Percentiles rank a stretch among this genome's conserved stretches.
phyloP scores from a whole-genome alignment of 2,329 filamentous ascomycete species.

The Ceratocystis destructans region DNA sequence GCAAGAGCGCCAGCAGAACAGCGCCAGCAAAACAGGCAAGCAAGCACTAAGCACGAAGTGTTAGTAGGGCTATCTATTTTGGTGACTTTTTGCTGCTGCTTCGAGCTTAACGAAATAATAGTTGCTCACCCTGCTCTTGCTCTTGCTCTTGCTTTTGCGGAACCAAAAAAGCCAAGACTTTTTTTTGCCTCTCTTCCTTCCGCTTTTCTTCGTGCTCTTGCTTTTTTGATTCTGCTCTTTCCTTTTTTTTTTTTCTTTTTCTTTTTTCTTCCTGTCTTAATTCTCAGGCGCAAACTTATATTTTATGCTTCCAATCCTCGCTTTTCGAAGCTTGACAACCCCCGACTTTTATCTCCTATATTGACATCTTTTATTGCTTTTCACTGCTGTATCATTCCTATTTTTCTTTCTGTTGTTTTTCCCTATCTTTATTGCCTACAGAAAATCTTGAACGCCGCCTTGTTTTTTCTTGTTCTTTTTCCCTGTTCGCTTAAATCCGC shows the following conservation, averaged over 20 bases:
- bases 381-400: neutral
- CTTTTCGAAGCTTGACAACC: neutral
- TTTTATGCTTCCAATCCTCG: constrained; percentile 19
- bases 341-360: neutral
- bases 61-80: no score
- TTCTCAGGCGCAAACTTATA: neutral
- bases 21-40: no score
- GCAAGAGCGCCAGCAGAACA: no score
- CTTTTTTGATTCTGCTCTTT: neutral
- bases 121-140: neutral
- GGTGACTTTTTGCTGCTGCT: no score
- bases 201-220: neutral
- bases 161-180: constrained; percentile 9
- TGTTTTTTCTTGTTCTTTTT: neutral
- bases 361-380: neutral
- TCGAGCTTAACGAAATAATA: neutral
- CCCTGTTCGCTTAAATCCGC: neutral
- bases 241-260: neutral
- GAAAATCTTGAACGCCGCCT: neutral
- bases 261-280: neutral
- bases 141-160: neutral
- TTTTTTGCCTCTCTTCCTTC: neutral
- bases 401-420: neutral
- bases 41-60: no score
- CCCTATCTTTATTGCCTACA: neutral